Percentiles rank a stretch among this genome's conserved stretches.
Conservation (phyloP, 2,329 filamentous ascomycete species). For the Incumbomyces delicatus region DNA sequence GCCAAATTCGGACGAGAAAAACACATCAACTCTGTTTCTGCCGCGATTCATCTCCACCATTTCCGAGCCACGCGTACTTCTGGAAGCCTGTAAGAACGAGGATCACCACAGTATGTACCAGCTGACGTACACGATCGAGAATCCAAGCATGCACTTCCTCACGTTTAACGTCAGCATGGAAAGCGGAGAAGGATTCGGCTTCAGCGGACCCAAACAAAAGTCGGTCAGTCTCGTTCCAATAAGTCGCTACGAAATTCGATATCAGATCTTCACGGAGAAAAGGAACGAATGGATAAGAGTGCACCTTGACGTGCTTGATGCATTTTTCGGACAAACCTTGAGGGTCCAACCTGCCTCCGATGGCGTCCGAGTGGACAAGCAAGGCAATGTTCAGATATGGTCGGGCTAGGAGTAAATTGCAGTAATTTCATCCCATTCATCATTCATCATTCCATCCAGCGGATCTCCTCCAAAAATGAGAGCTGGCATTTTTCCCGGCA, state of each 20-base stretch:
- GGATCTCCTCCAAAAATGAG: no score
- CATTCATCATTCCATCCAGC: no score
- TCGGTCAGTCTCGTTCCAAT: slow-evolving; percentile 74
- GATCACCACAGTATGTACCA: slow-evolving; percentile 23
- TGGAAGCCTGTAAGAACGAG: not conserved
- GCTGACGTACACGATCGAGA: slow-evolving; percentile 66
- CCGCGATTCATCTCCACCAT: slow-evolving; percentile 72
- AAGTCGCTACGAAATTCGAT: slow-evolving; percentile 63
- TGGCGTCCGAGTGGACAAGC: slow-evolving; percentile 50
- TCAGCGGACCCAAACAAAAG: slow-evolving; percentile 75
- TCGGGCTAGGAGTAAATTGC: no score
- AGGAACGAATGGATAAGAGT: slow-evolving; percentile 55
- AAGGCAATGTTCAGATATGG: slow-evolving; percentile 21
- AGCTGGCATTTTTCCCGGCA: no score
- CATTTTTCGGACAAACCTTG: slow-evolving; percentile 86
- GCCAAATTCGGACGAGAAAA: slow-evolving; percentile 32
- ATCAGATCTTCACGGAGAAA: slow-evolving; percentile 59
- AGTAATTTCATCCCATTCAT: no score
- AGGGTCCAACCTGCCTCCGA: slow-evolving; percentile 65
- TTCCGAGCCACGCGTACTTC: slow-evolving; percentile 74
- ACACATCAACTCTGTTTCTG: slow-evolving; percentile 61
- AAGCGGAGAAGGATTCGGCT: slow-evolving; percentile 82
- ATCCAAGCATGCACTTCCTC: slow-evolving; percentile 86
- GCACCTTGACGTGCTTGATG: slow-evolving; percentile 68
- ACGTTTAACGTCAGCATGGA: slow-evolving; percentile 92